Evolutionary conservation across 2,329 filamentous ascomycete genomes (phyloP), one percentile per base, ranked within the genome.

Genomic region (Grosmannia huntii): DNA sequence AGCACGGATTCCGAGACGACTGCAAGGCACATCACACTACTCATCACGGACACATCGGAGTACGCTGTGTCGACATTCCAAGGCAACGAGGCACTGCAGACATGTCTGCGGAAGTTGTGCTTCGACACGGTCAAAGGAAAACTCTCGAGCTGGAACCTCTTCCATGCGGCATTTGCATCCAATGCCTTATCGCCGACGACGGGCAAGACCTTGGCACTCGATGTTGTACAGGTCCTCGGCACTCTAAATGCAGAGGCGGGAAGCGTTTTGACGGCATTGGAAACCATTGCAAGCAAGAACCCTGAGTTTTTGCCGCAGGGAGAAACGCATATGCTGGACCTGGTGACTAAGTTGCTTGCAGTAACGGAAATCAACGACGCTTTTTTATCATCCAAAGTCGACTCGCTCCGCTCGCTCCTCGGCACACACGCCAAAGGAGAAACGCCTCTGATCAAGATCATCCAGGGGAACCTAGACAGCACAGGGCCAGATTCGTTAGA

Each of bases 381-480:
- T 0, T 57, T 63, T 0, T 58, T 75, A 4, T 73, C 76, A 2
- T 65, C 72, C 2, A 75, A 74, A 57, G 72, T 75, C 2, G 65
- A 67, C 2, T 65, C 67, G 0, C 66, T 84, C 25, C 76, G 73
- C 14, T 66, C 71, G 0, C 66, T 78, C 1, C 64, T 84, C 16
- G 76, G 81, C 33, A 69, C 67, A 7, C 70, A 74, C 21, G 36
- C 60, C 21, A 67, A 69, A n/a, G 72, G 71, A 16, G 72, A 72
- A 12, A 68, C 74, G 1, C 76, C 78, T 3, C 67, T 79, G 19
- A 65, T 79, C 27, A 71, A 70, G 7, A 77, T 85, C 7, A 75
- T 85, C 9, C 77, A 80, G 58, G 71, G 74, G 21, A 82, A 82
- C 53, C 71, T 85, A 3, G 76, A 82, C 57, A 70, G 67, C 11